Percentiles rank a stretch among this genome's conserved stretches.
These are phyloP conservation scores for Flaveria bidentis DNA, from an alignment of 129 eudicot genomes.

Conservation along the genomic window DNA sequence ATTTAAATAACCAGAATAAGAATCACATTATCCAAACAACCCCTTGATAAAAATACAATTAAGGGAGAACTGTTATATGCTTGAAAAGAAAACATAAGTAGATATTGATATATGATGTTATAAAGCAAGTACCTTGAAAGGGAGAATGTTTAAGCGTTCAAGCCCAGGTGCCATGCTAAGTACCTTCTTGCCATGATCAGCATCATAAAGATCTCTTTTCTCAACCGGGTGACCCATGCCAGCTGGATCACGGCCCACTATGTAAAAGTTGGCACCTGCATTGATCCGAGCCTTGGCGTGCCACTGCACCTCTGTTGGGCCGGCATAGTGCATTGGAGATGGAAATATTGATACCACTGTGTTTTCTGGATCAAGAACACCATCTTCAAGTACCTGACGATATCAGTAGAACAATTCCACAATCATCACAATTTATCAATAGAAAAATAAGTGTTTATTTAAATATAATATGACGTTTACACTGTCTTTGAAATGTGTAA, in stretches of 20 bases:
- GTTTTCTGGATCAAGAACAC: conserved; percentile 87
- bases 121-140: conserved; percentile 65
- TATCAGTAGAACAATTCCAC: background rate
- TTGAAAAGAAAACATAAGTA: too few relatives aligned
- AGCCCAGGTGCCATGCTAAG: conserved; percentile 98
- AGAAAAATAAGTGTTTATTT: background rate
- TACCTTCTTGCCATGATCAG: conserved; percentile 95
- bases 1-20: background rate
- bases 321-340: conserved; percentile 99
- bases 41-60: too few relatives aligned
- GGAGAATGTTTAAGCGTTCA: conserved; percentile 90
- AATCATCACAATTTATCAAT: background rate
- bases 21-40: background rate
- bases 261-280: conserved; percentile 96
- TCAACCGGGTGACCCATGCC: conserved; percentile 93
- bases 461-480: background rate
- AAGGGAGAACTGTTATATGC: too few relatives aligned
- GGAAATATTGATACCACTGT: conserved; percentile 94
- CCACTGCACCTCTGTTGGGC: conserved; percentile 99
- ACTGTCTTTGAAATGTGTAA: background rate
- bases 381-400: conserved; percentile 76
- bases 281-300: conserved; percentile 98
- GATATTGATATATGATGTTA: too few relatives aligned
- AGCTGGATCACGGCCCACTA: conserved; percentile 91
- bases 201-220: conserved; percentile 86